A percentile compares a stretch with the other conserved stretches of the same genome.
phyloP scores from a whole-genome alignment of 768 basidiomycete genomes.

The Tylopilus felleus region DNA sequence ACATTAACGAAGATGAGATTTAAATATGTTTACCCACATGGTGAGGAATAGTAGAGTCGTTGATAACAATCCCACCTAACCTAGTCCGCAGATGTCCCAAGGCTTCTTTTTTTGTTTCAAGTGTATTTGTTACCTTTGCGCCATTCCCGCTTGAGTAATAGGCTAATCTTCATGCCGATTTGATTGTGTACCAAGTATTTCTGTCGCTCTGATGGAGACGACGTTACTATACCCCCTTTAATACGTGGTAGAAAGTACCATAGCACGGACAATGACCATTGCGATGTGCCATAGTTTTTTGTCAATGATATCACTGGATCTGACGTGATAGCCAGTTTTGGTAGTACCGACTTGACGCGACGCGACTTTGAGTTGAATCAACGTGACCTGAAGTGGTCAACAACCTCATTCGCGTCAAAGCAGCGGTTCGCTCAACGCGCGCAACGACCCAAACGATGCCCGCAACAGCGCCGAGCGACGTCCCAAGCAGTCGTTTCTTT shows the following conservation, averaged over 20 bases:
- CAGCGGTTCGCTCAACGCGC: constrained; percentile 2
- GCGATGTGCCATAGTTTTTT: background rate
- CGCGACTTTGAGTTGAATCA: background rate
- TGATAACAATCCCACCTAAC: constrained; percentile 1
- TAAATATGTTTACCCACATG: constrained; percentile 6
- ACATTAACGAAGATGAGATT: constrained; percentile 24
- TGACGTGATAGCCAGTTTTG: constrained; percentile 7
- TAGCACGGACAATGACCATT: constrained; percentile 11
- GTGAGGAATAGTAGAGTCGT: constrained; percentile 2
- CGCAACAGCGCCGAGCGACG: background rate
- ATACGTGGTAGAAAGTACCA: constrained; percentile 14
- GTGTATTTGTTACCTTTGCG: background rate
- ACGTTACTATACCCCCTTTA: constrained; percentile 11
- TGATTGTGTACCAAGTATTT: constrained; percentile 10
- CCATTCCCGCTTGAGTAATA: background rate
- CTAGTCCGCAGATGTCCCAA: constrained; percentile 4
- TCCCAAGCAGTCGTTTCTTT: background rate
- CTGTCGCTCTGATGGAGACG: background rate
- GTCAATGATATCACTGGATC: background rate
- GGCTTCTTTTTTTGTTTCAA: background rate
- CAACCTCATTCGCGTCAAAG: constrained; percentile 6
- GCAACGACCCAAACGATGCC: constrained; percentile 15
- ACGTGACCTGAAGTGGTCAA: constrained; percentile 9
- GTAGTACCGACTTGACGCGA: constrained; percentile 10
- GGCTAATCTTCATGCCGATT: constrained; percentile 4